A percentile compares a stretch with the other conserved stretches of the same genome.
These are phyloP conservation scores for Vicia faba DNA, from an alignment of 306 rosid genomes.

Conservation along the genomic window DNA sequence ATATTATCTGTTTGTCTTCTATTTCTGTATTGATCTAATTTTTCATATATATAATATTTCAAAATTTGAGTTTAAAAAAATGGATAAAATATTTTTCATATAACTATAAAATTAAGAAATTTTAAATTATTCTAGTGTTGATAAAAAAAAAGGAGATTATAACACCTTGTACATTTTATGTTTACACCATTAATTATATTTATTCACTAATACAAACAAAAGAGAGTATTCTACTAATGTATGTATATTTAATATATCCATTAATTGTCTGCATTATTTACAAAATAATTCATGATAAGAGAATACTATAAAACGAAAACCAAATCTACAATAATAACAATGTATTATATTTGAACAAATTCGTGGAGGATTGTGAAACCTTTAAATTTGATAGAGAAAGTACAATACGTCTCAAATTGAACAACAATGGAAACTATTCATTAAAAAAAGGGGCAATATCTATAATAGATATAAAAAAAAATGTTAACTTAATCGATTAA, in stretches of 20 bases:
- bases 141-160: too few relatives aligned
- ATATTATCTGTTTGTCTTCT: too few relatives aligned
- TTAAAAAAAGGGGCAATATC: neutral
- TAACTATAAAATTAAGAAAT: too few relatives aligned
- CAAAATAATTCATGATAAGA: neutral
- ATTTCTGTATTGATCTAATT: too few relatives aligned
- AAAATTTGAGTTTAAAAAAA: too few relatives aligned
- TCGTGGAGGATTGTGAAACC: slow-evolving; percentile 15
- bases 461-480: neutral
- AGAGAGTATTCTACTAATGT: neutral
- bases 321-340: neutral
- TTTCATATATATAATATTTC: too few relatives aligned
- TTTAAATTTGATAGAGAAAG: neutral
- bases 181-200: neutral
- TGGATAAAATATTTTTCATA: too few relatives aligned
- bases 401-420: slow-evolving; percentile 27
- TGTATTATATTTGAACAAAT: neutral
- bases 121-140: too few relatives aligned
- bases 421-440: neutral
- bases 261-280: neutral
- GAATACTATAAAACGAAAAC: neutral
- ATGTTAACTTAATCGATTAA: neutral
- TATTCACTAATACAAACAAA: neutral
- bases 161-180: neutral
- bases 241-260: neutral